Conservation (phyloP, 1,284 basidiomycete genomes). For the Ganoderma resinaceum region DNA sequence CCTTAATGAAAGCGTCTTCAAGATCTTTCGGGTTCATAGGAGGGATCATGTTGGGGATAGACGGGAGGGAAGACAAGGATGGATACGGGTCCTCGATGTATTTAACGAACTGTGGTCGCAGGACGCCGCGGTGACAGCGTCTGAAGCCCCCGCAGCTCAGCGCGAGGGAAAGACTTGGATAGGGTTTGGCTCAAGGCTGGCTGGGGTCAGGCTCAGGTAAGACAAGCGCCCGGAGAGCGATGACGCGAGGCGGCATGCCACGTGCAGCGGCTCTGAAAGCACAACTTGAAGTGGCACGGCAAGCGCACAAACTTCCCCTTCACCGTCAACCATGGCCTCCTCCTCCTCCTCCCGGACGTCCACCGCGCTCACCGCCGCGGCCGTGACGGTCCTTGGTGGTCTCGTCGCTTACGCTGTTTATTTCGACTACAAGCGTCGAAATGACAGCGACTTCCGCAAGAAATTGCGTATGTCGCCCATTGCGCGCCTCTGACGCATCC, state of each 20-base stretch:
- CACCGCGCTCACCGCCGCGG: constrained; percentile 62
- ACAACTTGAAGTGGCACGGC: constrained; percentile 15
- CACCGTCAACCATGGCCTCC: constrained; percentile 36
- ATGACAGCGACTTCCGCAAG: constrained; percentile 89
- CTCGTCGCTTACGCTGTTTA: constrained; percentile 85
- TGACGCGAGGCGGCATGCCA: constrained; percentile 9
- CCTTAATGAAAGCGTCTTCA: constrained; percentile 58
- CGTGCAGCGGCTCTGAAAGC: constrained; percentile 26
- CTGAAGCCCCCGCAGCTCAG: neutral
- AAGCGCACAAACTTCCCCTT: constrained; percentile 32
- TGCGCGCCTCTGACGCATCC: constrained; percentile 16
- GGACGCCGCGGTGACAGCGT: neutral
- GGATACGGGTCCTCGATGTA: neutral
- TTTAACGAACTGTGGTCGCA: neutral
- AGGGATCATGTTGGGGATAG: constrained; percentile 9
- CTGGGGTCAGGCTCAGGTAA: neutral
- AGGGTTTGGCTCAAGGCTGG: neutral
- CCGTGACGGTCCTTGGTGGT: constrained; percentile 68
- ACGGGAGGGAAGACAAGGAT: neutral
- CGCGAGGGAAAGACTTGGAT: neutral
- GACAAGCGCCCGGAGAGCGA: neutral
- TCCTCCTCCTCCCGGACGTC: constrained; percentile 40
- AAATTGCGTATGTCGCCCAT: constrained; percentile 73
- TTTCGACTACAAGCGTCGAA: constrained; percentile 95
- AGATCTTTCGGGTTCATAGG: constrained; percentile 30